A percentile compares a stretch with the other conserved stretches of the same genome.
Conservation (phyloP, 352 stramenopile species). For the Pythium biforme region DNA sequence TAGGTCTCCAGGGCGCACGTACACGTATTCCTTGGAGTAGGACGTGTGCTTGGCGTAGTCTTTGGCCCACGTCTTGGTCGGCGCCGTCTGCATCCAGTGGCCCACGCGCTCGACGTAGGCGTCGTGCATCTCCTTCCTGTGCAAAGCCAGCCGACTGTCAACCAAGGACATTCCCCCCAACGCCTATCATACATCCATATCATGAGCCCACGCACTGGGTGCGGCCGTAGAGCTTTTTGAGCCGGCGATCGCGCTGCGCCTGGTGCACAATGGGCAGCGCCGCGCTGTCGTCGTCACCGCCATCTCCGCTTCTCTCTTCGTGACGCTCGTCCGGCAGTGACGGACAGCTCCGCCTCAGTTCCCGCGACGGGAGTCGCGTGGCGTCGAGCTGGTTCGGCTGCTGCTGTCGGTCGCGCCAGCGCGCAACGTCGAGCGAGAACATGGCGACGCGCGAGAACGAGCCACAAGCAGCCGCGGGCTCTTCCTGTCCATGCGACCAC, state of each 20-base stretch:
- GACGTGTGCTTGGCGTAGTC: slow-evolving; percentile 52
- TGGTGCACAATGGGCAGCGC: slow-evolving; percentile 11
- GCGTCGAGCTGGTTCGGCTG: slow-evolving; percentile 31
- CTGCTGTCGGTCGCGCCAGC: slow-evolving; percentile 42
- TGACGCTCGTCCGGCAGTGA: slow-evolving; percentile 26
- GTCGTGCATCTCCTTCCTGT: slow-evolving; percentile 66
- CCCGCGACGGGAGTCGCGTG: slow-evolving; percentile 11
- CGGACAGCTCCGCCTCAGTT: background rate
- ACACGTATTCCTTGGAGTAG: slow-evolving; percentile 52
- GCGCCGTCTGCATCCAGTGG: slow-evolving; percentile 46
- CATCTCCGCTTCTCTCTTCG: slow-evolving; percentile 21
- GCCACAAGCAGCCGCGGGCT: too few relatives aligned
- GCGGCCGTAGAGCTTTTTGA: slow-evolving; percentile 22
- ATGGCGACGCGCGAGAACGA: slow-evolving; percentile 18
- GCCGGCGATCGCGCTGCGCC: background rate
- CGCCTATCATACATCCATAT: background rate
- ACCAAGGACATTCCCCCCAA: background rate
- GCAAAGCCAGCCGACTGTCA: background rate
- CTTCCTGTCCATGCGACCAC: too few relatives aligned
- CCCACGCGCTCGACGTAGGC: slow-evolving; percentile 59
- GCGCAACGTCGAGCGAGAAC: slow-evolving; percentile 61
- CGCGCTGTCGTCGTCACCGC: background rate
- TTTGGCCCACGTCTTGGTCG: slow-evolving; percentile 45
- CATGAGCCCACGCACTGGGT: slow-evolving; percentile 16
- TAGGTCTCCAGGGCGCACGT: too few relatives aligned